phyloP scores from a whole-genome alignment of 805 yeast genomes.

The Schwanniomyces sp. region DNA sequence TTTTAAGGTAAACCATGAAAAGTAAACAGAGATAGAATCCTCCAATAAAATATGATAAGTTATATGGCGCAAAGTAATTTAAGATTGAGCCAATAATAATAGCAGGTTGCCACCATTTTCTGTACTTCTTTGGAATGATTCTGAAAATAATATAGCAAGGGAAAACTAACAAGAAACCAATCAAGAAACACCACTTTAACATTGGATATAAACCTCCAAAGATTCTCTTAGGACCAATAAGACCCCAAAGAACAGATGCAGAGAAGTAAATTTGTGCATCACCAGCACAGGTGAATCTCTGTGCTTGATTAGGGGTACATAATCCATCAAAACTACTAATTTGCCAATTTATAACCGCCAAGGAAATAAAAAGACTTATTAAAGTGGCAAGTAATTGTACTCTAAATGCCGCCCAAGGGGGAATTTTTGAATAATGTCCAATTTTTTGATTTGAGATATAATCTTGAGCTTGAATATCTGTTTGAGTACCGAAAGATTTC shows the following conservation, averaged over 20 bases:
- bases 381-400: conserved; percentile 25
- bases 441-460: conserved; percentile 58
- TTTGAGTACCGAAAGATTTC: conserved; percentile 58
- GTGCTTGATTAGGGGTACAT: conserved; percentile 43
- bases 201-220: conserved; percentile 33
- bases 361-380: conserved; percentile 21
- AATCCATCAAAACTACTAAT: conserved; percentile 29
- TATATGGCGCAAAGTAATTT: conserved; percentile 41
- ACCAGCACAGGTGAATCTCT: conserved; percentile 42
- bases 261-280: conserved; percentile 42
- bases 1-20: conserved; percentile 30
- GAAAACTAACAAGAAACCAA: conserved; percentile 29
- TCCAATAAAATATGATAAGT: conserved; percentile 27
- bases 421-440: conserved; percentile 61
- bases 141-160: conserved; percentile 37
- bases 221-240: conserved; percentile 49
- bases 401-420: conserved; percentile 58
- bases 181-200: conserved; percentile 32
- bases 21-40: conserved; percentile 25
- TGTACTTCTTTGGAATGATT: conserved; percentile 28
- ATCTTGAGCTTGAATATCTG: conserved; percentile 56
- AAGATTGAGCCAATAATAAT: conserved; percentile 32
- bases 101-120: conserved; percentile 33
- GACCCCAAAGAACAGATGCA: conserved; percentile 66
- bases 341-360: conserved; percentile 28